These are phyloP conservation scores for Alternaria burnsii DNA, from an alignment of 2,329 filamentous ascomycete species.

Conservation along the genomic window DNA sequence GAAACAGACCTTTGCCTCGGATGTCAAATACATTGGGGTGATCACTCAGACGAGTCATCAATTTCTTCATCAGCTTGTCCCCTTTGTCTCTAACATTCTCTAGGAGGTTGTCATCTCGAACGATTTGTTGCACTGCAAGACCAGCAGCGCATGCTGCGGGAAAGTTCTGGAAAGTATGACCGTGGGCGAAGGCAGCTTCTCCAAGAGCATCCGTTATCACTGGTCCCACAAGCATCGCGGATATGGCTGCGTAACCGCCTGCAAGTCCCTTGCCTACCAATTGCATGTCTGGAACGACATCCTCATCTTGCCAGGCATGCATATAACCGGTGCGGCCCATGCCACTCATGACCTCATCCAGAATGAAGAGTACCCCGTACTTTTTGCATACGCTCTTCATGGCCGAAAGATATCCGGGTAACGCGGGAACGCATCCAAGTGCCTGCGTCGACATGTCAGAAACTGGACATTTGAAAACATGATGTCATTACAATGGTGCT, in stretches of 20 bases:
- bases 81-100: slow-evolving; percentile 67
- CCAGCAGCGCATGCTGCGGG: slow-evolving; percentile 68
- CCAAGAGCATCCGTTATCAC: slow-evolving; percentile 61
- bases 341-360: slow-evolving; percentile 82
- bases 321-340: slow-evolving; percentile 67
- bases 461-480: neutral
- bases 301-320: slow-evolving; percentile 70
- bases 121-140: slow-evolving; percentile 68
- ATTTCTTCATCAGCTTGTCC: slow-evolving; percentile 53
- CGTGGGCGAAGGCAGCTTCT: slow-evolving; percentile 63
- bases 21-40: slow-evolving; percentile 67
- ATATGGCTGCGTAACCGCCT: slow-evolving; percentile 69
- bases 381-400: slow-evolving; percentile 74
- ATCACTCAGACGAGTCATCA: slow-evolving; percentile 55
- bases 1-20: slow-evolving; percentile 67
- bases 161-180: slow-evolving; percentile 71
- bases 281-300: slow-evolving; percentile 69
- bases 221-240: slow-evolving; percentile 65
- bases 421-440: slow-evolving; percentile 72
- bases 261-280: slow-evolving; percentile 73
- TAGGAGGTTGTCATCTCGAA: slow-evolving; percentile 66
- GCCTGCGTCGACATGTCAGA: slow-evolving; percentile 53
- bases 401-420: slow-evolving; percentile 73
- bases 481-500: neutral
- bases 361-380: slow-evolving; percentile 76